Conservation (phyloP, 768 basidiomycete species). For the Trametes gibbosa region DNA sequence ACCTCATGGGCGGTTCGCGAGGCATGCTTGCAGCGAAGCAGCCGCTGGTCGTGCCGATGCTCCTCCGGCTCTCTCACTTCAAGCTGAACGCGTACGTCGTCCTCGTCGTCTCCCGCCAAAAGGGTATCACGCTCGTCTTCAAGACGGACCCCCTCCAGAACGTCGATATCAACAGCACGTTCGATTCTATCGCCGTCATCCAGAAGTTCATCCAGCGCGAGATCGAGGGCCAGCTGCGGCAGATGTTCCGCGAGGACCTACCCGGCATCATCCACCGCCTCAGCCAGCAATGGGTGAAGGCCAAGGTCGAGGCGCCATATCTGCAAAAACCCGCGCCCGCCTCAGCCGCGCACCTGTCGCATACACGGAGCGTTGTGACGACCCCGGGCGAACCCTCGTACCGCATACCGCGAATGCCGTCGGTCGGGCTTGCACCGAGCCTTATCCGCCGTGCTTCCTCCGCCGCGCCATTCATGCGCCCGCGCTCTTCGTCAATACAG, state of each 20-base stretch:
- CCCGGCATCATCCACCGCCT: constrained; percentile 96
- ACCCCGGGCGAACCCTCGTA: constrained; percentile 20
- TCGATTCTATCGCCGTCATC: constrained; percentile 97
- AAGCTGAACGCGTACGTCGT: constrained; percentile 94
- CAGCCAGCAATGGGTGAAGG: constrained; percentile 93
- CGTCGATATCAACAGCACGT: constrained; percentile 96
- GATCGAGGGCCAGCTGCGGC: constrained; percentile 94
- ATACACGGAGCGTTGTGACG: constrained; percentile 17
- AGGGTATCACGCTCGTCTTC: constrained; percentile 98
- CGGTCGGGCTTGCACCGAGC: constrained; percentile 19
- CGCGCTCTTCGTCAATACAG: constrained; percentile 22
- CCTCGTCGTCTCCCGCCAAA: constrained; percentile 94
- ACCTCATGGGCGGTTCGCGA: constrained; percentile 75
- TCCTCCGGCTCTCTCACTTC: constrained; percentile 93
- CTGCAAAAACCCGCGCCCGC: constrained; percentile 43
- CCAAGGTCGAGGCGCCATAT: constrained; percentile 92
- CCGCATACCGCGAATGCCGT: constrained; percentile 16
- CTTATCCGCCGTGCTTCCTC: constrained; percentile 15
- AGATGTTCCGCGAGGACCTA: constrained; percentile 97
- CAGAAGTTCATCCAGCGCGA: constrained; percentile 97
- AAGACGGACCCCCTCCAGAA: constrained; percentile 98
- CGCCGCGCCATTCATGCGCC: constrained; percentile 10
- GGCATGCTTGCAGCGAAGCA: constrained; percentile 94
- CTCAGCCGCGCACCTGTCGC: constrained; percentile 15
- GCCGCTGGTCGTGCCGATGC: constrained; percentile 97